These are phyloP conservation scores for Pestalotiopsis sp. DNA, from an alignment of 2,329 filamentous ascomycete genomes.

Conservation along the genomic window DNA sequence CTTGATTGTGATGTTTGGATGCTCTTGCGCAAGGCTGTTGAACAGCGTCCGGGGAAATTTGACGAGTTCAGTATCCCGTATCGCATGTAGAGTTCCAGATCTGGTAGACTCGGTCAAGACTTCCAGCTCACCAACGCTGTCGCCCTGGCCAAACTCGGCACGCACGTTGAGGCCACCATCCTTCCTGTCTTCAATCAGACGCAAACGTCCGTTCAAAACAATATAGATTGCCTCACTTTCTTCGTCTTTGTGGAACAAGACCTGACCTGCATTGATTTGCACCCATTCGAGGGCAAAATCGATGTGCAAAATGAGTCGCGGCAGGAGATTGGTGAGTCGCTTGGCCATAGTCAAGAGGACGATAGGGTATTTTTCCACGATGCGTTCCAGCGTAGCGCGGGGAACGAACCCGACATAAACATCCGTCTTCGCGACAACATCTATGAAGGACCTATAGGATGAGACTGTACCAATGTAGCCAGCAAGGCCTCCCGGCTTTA, in stretches of 20 bases:
- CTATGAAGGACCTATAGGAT: conserved; percentile 93
- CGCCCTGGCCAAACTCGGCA: conserved; percentile 94
- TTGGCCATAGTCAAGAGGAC: conserved; percentile 96
- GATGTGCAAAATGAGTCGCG: conserved; percentile 89
- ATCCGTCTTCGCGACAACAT: conserved; percentile 96
- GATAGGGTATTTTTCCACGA: conserved; percentile 90
- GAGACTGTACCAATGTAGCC: conserved; percentile 95
- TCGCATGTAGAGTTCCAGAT: conserved; percentile 91
- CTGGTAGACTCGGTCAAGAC: conserved; percentile 92
- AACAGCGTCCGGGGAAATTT: conserved; percentile 96
- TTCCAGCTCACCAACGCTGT: conserved; percentile 95
- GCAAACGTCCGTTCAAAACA: conserved; percentile 88
- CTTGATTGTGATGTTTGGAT: conserved; percentile 97
- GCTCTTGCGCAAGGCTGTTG: conserved; percentile 95
- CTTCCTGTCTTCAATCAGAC: conserved; percentile 80
- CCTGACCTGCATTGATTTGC: conserved; percentile 91
- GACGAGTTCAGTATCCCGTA: conserved; percentile 92
- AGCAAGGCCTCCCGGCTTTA: conserved; percentile 91
- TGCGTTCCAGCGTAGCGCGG: conserved; percentile 80
- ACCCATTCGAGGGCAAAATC: conserved; percentile 99
- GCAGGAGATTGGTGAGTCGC: conserved; percentile 84
- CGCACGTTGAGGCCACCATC: conserved; percentile 83
- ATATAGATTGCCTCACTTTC: conserved; percentile 99
- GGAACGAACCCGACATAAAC: conserved; percentile 97
- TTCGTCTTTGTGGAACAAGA: conserved; percentile 90